These are phyloP conservation scores for Candida vartiovaarae DNA, from an alignment of 805 yeast genomes.

Conservation along the genomic window DNA sequence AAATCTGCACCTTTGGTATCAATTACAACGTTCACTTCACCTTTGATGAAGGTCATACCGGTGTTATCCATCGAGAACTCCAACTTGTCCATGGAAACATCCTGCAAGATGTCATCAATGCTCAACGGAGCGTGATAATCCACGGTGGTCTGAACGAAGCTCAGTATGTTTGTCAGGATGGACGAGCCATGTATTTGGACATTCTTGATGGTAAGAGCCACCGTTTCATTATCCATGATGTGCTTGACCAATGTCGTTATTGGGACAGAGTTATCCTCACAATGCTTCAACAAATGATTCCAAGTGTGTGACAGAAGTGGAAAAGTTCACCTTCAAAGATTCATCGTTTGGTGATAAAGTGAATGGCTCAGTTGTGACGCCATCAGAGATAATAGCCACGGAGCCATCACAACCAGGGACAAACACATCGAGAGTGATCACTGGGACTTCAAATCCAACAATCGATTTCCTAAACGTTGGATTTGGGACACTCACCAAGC, in stretches of 20 bases:
- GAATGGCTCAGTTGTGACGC: slow-evolving; percentile 7
- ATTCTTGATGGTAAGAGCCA: slow-evolving; percentile 9
- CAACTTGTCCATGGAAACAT: slow-evolving; percentile 31
- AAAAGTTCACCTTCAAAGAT: slow-evolving; percentile 1
- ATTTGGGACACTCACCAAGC: slow-evolving; percentile 15
- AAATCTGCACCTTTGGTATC: slow-evolving; percentile 23
- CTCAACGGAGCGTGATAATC: neutral
- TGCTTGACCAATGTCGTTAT: slow-evolving; percentile 9
- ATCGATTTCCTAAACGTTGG: slow-evolving; percentile 14
- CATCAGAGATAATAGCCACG: slow-evolving; percentile 22
- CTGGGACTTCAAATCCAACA: slow-evolving; percentile 26
- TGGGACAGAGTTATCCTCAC: slow-evolving; percentile 9
- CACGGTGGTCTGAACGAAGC: slow-evolving; percentile 2
- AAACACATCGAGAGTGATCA: slow-evolving; percentile 29
- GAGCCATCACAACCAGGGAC: slow-evolving; percentile 31
- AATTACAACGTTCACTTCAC: slow-evolving; percentile 29
- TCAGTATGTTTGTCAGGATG: slow-evolving; percentile 13
- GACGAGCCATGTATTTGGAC: neutral
- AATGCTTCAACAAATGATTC: slow-evolving; percentile 3
- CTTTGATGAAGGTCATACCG: slow-evolving; percentile 29
- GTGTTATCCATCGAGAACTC: slow-evolving; percentile 28
- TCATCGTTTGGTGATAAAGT: slow-evolving; percentile 8
- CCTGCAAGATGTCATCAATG: slow-evolving; percentile 23
- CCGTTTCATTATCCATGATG: slow-evolving; percentile 11
- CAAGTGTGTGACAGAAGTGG: slow-evolving; percentile 6